Evolutionary conservation across 164 flowering plant genomes (phyloP), one percentile per base, ranked within the genome.

Genomic region (Taxillus chinensis): DNA sequence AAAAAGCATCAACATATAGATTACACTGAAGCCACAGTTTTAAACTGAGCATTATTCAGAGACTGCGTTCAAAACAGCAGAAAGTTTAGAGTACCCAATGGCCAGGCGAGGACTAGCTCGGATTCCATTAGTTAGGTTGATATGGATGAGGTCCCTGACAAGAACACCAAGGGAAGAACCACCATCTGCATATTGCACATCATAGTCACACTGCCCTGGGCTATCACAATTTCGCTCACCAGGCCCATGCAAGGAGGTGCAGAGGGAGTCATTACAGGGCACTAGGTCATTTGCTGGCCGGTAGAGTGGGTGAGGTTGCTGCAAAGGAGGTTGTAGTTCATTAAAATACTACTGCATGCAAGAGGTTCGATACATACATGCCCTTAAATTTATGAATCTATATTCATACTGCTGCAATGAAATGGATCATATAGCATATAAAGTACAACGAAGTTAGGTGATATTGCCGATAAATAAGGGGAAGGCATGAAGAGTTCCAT

Each of bases 91-190:
- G 65, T 46, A 89, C 96, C 98, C 98, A 27, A 90, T 64, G 40
- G 85, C 81, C 13, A 90, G 70, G 67, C 70, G 80, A 62, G 86
- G 86, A 60, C 39, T 69, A 37, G 72, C 56, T 7, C 70, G 73
- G 57, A 53, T 45, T 17, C 92, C 89, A 62, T 68, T 81, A 5
- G 92, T 76, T 41, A 78, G 70, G 63, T 77, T 80, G 66, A 90
- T 71, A 39, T 72, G 61, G 57, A 87, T 70, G 5, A 55, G 59
- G 67, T 93, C 99, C 58, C 68, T 80, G 45, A 93, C 73, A 50
- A 90, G 88, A 42, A 89, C 89, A 52, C 99, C 97, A 17, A 81
- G 77, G 50, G 99, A 90, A 0, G 95, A 86, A 63, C 89, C 86
- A 5, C 81, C 82, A 77, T 93, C 99, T 11, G 97, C 97, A 70